Percentiles rank a stretch among this genome's conserved stretches.
These are phyloP conservation scores for Jimgerdemannia flammicorona DNA, from an alignment of 192 early-diverging fungal species.

Conservation along the genomic window DNA sequence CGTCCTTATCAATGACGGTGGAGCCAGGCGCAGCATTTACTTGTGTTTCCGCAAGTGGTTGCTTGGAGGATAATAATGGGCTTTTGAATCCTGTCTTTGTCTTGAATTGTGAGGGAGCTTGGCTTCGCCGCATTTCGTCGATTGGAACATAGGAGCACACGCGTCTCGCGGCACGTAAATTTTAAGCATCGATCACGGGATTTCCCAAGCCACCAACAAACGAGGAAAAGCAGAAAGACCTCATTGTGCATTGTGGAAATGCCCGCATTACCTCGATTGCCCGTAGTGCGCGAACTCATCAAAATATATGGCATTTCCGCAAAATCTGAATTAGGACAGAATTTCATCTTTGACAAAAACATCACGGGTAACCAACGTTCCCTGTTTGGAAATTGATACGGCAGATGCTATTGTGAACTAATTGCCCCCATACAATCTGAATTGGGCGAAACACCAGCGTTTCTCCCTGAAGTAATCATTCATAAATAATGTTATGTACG, in stretches of 20 bases:
- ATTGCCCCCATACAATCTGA: too few species aligned
- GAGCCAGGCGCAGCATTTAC: not conserved
- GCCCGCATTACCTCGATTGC: constrained; percentile 24
- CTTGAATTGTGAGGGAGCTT: not conserved
- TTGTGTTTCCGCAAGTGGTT: not conserved
- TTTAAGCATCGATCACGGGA: too few species aligned
- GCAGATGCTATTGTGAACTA: not conserved
- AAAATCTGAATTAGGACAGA: constrained; percentile 71
- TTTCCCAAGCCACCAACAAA: not conserved
- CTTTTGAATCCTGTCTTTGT: not conserved
- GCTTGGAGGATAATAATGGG: not conserved
- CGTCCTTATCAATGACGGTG: not conserved
- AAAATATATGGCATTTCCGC: constrained; percentile 71
- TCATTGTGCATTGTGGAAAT: not conserved
- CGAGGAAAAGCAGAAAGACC: not conserved
- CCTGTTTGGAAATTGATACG: not conserved
- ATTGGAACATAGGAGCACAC: not conserved
- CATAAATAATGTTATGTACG: too few species aligned
- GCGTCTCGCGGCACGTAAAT: too few species aligned
- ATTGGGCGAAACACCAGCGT: too few species aligned
- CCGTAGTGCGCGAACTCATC: constrained; percentile 67
- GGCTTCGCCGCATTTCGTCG: not conserved
- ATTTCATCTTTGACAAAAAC: constrained; percentile 81
- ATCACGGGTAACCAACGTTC: constrained; percentile 52
- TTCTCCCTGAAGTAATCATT: too few species aligned